Base-by-base conservation (phyloP, 2,329 filamentous ascomycete genomes). In the Fusarium staphyleae region DNA sequence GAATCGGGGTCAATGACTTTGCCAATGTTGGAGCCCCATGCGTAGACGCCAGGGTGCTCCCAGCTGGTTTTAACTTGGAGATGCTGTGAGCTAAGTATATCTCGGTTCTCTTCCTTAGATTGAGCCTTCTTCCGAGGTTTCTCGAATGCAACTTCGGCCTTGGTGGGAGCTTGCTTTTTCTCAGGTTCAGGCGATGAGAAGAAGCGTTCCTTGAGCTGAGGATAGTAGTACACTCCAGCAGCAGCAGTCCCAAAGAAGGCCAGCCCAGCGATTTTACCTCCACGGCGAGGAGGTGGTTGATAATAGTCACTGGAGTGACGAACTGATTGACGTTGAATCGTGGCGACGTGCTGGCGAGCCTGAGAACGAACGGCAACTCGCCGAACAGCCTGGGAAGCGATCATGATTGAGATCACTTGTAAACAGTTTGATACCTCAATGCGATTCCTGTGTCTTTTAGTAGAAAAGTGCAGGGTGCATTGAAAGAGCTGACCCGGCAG, bases 1-100 rank as follows among this genome's bases (percentile, higher is more conserved):
- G 89, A 93, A 58, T 89, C 87, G 1, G 93, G 92, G 34, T 93
- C 92, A 30, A 90, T 90, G n/a, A 96, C 93, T 64, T 83, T 84
- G 55, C 92, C 91, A 13, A 79, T 78, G 67, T 99, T 99, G 14
- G 89, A 91, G 1, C 95, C 95, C 93, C 95, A 99, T 5, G 89
- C 86, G 74, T 96, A 98, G 0, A 98, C 89, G 2, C 93, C 95
- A 0, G 95, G 93, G 55, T 90, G 87, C 73, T 86, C 84, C 81
- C 83, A 86, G 73, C 90, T 96, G 69, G 85, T 86, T 76, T 90
- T 91, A 52, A 96, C 89, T 76, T 97, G 93, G 5, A 91, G 76
- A 74, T 96, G 91, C 71, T 96, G 91, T 10, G 89, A 90, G 69
- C 89, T 93, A 64, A 96, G 85, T 51, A 89, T 74, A 48, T 92